Percentiles rank a stretch among this genome's conserved stretches.
phyloP scores from a whole-genome alignment of 2,329 filamentous ascomycete genomes.

The Ascosphaera acerosa region DNA sequence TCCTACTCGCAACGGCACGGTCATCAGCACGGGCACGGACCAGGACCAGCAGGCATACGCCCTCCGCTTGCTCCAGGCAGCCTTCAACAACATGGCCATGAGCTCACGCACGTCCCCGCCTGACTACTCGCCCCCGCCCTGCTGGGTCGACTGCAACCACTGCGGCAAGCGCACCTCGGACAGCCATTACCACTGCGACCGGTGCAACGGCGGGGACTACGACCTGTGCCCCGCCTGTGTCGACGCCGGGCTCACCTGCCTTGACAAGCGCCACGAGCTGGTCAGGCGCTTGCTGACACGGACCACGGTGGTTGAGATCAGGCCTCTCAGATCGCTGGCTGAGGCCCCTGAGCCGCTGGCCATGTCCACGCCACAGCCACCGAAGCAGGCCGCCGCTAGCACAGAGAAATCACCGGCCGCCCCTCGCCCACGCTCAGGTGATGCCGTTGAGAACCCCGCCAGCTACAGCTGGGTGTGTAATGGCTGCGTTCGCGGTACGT shows the following conservation, averaged over 20 bases:
- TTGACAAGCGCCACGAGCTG: conserved; percentile 64
- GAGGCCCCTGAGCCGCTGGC: too few relatives aligned
- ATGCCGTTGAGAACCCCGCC: too few relatives aligned
- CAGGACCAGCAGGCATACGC: not conserved
- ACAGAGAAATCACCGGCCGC: too few relatives aligned
- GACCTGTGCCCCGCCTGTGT: conserved; percentile 73
- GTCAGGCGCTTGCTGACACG: conserved; percentile 46
- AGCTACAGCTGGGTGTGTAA: conserved; percentile 38
- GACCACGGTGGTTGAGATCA: too few relatives aligned
- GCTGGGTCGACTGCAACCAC: conserved; percentile 82
- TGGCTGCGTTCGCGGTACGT: conserved; percentile 35
- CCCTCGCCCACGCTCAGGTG: too few relatives aligned
- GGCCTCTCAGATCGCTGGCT: too few relatives aligned
- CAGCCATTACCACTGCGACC: conserved; percentile 80
- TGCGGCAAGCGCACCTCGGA: conserved; percentile 58
- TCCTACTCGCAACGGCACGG: too few relatives aligned
- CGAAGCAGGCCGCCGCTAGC: conserved; percentile 6
- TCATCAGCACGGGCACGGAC: not conserved
- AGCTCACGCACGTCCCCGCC: conserved; percentile 9
- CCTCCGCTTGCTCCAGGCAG: not conserved
- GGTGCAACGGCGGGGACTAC: conserved; percentile 81
- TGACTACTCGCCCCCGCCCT: conserved; percentile 22
- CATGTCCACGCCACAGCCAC: too few relatives aligned
- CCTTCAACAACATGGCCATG: too few relatives aligned
- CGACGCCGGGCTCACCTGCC: conserved; percentile 48